Percentiles rank a stretch among this genome's conserved stretches.
These are phyloP conservation scores for Balakata baccata DNA, from an alignment of 345 rosid genomes.

Conservation along the genomic window DNA sequence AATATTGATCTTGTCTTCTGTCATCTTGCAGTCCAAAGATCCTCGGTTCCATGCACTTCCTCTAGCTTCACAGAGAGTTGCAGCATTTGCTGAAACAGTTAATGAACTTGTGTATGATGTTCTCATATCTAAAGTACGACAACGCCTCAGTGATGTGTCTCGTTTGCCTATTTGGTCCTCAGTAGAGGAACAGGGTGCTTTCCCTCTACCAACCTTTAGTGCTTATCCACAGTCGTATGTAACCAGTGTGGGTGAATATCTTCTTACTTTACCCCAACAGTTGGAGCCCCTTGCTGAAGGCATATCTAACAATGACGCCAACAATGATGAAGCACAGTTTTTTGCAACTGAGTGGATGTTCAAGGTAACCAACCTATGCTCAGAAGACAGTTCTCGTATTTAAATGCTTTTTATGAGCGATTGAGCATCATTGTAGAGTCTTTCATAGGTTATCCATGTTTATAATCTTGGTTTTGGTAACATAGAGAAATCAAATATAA, in stretches of 20 bases:
- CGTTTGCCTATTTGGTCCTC: constrained; percentile 86
- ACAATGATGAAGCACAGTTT: constrained; percentile 85
- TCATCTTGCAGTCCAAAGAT: constrained; percentile 77
- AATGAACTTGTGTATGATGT: constrained; percentile 92
- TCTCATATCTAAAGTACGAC: constrained; percentile 93
- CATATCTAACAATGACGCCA: constrained; percentile 64
- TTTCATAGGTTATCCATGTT: background rate
- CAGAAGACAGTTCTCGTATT: background rate
- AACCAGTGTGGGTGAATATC: constrained; percentile 91
- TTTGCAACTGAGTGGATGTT: constrained; percentile 99
- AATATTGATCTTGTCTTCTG: constrained; percentile 5
- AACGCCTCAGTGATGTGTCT: constrained; percentile 77
- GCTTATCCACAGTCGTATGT: constrained; percentile 90
- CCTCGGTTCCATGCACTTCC: constrained; percentile 97
- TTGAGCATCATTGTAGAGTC: background rate
- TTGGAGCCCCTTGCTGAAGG: constrained; percentile 99
- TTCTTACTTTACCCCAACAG: constrained; percentile 96
- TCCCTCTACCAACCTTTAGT: constrained; percentile 86
- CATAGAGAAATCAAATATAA: background rate
- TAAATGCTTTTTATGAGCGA: background rate
- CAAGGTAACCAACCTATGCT: constrained; percentile 51
- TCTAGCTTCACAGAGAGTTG: constrained; percentile 81
- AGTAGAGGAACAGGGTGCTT: constrained; percentile 75
- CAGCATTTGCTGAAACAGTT: constrained; percentile 77
- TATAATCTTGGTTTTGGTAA: background rate